Base-by-base conservation (phyloP, 352 stramenopile genomes). In the Achlya hypogyna region DNA sequence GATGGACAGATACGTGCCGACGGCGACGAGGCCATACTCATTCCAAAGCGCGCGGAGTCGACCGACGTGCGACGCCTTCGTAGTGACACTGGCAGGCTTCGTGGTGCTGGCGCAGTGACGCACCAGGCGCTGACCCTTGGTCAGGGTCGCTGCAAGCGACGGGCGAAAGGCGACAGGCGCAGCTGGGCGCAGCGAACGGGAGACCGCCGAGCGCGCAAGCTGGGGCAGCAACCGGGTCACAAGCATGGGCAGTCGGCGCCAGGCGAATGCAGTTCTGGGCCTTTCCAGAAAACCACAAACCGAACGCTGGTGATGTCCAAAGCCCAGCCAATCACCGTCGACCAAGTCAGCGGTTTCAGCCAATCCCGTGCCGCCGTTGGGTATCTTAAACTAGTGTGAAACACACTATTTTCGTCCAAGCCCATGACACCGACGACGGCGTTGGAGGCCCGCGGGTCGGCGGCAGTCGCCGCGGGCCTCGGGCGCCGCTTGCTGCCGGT, bases 1-100 rank as follows among this genome's bases (percentile, higher is more conserved):
- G 74, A 94, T 81, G 8, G 72, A 75, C 23, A 94, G 71, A 69
- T 94, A 94, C 52, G 85, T 94, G 65, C 81, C 85, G 45, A 94
- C 87, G 2, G 83, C 83, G 47, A 94, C 82, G 29, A 88, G 71
- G 65, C 85, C 85, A 65, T 92, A 94, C 72, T 92, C 87, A 59
- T 76, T 78, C 85, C 85, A 94, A 53, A 92, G 72, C 25, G 91
- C 82, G 66, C 90, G 91, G 20, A 93, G 72, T 16, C 81, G 77
- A 31, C 71, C 77, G 27, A 84, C 69, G 47, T 80, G 75, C 22
- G 25, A 16, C n/a, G 52, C 9, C 31, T 60, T 60, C 9, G n/a
- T n/a, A n/a, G 52, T 28, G 25, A 42, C 52, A 9, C 25, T 22
- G 52, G 27, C 28, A 16, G 29, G 32, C n/a, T 27, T 45, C 12